Evolutionary conservation across 192 early-diverging fungal genomes (phyloP).

Genomic region (Podila horticola): DNA sequence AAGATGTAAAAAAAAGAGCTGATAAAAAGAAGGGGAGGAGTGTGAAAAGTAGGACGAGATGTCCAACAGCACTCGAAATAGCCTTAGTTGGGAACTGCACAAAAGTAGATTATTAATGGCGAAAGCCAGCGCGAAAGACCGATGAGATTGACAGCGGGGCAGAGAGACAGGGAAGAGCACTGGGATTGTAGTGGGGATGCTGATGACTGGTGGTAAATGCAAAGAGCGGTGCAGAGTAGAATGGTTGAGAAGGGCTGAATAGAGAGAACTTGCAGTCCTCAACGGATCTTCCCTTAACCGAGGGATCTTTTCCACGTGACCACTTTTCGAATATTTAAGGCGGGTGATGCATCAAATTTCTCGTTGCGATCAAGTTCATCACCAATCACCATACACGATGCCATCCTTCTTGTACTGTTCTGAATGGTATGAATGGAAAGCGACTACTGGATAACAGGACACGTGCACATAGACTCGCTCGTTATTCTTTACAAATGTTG

Average conservation of each 20-base stretch:
- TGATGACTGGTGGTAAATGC: too few species aligned
- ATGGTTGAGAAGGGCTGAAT: too few species aligned
- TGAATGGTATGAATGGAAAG: constrained; percentile 56
- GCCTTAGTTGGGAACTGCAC: too few species aligned
- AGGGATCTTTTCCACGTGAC: too few species aligned
- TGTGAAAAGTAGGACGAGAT: not conserved
- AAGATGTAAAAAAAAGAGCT: not conserved
- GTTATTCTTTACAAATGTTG: not conserved
- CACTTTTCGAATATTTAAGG: not conserved
- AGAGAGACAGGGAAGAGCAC: not conserved
- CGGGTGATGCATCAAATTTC: not conserved
- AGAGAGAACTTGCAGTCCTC: too few species aligned
- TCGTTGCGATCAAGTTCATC: not conserved
- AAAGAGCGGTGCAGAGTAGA: too few species aligned
- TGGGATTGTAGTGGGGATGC: too few species aligned
- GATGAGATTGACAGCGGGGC: not conserved
- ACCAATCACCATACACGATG: constrained; percentile 34
- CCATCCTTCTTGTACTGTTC: constrained; percentile 63
- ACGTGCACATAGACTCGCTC: not conserved
- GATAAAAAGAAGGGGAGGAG: not conserved
- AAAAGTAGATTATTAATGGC: too few species aligned
- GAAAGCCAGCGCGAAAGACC: too few species aligned
- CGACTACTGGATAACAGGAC: not conserved
- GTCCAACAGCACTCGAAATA: not conserved
- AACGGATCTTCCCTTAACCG: too few species aligned